A percentile compares a stretch with the other conserved stretches of the same genome.
Conservation (phyloP, 139 green algal genomes). For the Eudorina sp. region DNA sequence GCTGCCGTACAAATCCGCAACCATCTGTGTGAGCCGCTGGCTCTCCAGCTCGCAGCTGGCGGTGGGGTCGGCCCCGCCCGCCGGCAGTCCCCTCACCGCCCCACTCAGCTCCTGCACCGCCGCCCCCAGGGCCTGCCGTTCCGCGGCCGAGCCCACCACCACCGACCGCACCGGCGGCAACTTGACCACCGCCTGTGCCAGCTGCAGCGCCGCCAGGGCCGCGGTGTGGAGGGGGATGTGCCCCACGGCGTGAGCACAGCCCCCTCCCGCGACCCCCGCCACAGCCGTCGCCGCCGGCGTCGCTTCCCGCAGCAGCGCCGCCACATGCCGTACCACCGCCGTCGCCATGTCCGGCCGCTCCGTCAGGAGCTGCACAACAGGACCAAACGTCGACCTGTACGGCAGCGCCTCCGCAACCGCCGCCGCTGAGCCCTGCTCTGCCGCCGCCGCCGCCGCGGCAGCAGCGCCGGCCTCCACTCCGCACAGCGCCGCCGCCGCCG, state of each 20-base stretch:
- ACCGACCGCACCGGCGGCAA: neutral
- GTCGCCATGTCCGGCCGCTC: neutral
- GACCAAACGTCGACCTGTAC: neutral
- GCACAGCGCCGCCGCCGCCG: neutral
- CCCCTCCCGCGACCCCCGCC: neutral
- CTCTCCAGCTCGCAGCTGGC: neutral
- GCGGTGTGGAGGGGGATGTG: neutral
- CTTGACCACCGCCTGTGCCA: conserved; percentile 14
- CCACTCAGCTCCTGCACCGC: conserved; percentile 19
- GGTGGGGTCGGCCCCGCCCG: neutral
- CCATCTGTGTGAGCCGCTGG: conserved; percentile 23
- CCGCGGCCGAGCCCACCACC: neutral
- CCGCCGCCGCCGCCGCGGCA: neutral
- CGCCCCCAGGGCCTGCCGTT: conserved; percentile 8
- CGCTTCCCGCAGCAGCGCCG: neutral
- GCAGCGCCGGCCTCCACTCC: neutral
- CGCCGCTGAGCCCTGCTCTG: neutral
- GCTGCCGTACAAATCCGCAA: conserved; percentile 27
- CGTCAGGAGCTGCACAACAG: conserved; percentile 9
- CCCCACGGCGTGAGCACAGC: neutral
- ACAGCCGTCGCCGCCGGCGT: neutral
- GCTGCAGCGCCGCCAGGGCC: conserved; percentile 17
- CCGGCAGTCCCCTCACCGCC: conserved; percentile 11
- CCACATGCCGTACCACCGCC: conserved; percentile 27
- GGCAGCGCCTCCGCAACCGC: neutral